Evolutionary conservation across 345 rosid species (phyloP).

Genomic region (Eucalyptus curtisii): DNA sequence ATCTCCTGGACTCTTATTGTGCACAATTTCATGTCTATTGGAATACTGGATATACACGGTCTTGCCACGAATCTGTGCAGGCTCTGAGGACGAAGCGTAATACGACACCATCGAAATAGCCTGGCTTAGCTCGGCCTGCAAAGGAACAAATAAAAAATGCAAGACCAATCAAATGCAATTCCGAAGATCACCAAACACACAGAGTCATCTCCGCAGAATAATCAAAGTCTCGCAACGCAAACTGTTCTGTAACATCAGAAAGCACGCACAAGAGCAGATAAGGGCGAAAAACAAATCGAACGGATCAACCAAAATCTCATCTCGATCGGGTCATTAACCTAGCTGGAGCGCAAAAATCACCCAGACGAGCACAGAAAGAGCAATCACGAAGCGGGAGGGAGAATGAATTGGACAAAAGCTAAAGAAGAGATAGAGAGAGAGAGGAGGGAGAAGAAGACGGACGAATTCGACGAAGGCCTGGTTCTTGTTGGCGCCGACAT

Average conservation of each 20-base stretch:
- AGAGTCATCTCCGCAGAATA: not conserved
- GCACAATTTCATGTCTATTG: slow-evolving; percentile 88
- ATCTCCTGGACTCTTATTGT: slow-evolving; percentile 95
- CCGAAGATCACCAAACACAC: not conserved
- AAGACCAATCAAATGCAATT: not conserved
- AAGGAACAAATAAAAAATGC: not conserved
- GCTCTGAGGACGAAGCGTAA: slow-evolving; percentile 95
- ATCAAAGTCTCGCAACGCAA: not conserved
- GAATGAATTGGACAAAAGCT: not conserved
- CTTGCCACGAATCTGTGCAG: slow-evolving; percentile 93
- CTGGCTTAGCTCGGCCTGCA: slow-evolving; percentile 77
- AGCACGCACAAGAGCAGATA: not conserved
- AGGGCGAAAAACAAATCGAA: not conserved
- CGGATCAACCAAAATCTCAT: not conserved
- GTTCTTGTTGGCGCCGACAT: slow-evolving; percentile 91
- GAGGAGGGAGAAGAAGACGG: not conserved
- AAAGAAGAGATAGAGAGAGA: not conserved
- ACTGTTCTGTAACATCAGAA: not conserved
- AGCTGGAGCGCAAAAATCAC: not conserved
- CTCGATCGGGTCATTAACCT: not conserved
- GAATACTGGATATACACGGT: slow-evolving; percentile 94
- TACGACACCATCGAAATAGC: slow-evolving; percentile 97
- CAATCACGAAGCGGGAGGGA: not conserved
- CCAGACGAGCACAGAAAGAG: not conserved
- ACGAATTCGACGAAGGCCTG: slow-evolving; percentile 97